Base-by-base conservation (phyloP, 2,329 filamentous ascomycete genomes). In the Apiospora phragmitis region DNA sequence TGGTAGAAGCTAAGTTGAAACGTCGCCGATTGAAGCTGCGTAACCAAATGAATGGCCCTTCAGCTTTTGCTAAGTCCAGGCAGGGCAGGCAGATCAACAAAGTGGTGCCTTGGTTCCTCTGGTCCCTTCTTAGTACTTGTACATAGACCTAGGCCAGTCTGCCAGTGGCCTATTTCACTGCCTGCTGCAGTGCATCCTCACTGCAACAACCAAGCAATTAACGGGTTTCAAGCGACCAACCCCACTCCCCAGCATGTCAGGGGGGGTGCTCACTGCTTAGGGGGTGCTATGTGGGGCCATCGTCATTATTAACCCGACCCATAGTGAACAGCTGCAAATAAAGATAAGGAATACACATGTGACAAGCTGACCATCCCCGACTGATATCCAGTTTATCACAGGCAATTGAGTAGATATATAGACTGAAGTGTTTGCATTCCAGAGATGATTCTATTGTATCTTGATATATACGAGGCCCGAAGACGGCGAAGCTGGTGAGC, bases 1-100 rank as follows among this genome's bases (percentile, higher is more conserved):
- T 67, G 69, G 55, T n/a, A 38, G 55, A 62, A 38, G 55, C 32
- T 35, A 62, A 62, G 55, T 62, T 55, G 69, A 67, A 29, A 65
- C 38, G 65, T 67, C 42, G 65, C 38, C 14, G 42, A 32, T 67
- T 67, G 65, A 67, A 45, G 38, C 38, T 67, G 38, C 65, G 65
- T 67, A 67, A 67, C 21, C n/a, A 62, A 62, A 62, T 38, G 55
- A 38, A 21, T 62, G 51, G 51, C 32, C 29, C 55, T 62, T 35
- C 55, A 29, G 55, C 11, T 38, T 62, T n/a, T 4, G 9, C n/a
- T n/a, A n/a, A 49, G 12, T 24, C n/a, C 47, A 24, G n/a, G 47
- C 47, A 49, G 47, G 47, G 9, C 29, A 35, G 18, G 51, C 55
- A 62, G 55, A 62, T 62, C 55, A 62, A 62, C 55, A 62, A 62